These are phyloP conservation scores for Neurospora hispaniola DNA, from an alignment of 495 filamentous ascomycete species.

Conservation along the genomic window DNA sequence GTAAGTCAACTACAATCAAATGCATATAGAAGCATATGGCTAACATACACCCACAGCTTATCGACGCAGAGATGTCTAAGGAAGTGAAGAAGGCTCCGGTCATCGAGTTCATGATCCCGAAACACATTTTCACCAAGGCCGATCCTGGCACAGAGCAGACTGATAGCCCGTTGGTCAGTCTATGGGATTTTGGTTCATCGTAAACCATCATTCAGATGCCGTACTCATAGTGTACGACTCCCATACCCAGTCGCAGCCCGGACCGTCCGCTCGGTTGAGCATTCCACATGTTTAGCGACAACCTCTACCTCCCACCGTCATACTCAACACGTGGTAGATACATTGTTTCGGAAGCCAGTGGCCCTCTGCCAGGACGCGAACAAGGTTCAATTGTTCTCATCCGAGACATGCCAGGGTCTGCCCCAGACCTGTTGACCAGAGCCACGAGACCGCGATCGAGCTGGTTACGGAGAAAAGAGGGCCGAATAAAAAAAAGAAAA, in stretches of 20 bases:
- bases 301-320: neutral
- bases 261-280: conserved; percentile 1
- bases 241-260: conserved; percentile 8
- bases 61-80: conserved; percentile 72
- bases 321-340: conserved; percentile 6
- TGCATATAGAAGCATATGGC: conserved; percentile 3
- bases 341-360: conserved; percentile 4
- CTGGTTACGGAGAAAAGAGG: neutral
- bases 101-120: conserved; percentile 89
- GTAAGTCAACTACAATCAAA: conserved; percentile 38
- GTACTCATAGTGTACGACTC: neutral
- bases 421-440: neutral
- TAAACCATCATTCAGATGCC: neutral
- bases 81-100: conserved; percentile 76
- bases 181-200: conserved; percentile 43
- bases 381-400: neutral
- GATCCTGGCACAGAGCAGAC: conserved; percentile 29
- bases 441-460: neutral
- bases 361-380: neutral
- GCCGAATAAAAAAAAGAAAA: neutral
- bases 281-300: neutral
- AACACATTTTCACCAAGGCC: conserved; percentile 63
- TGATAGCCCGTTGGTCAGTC: conserved; percentile 41
- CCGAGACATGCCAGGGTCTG: neutral
- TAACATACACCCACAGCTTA: conserved; percentile 43